These are phyloP conservation scores for Candida patagonica DNA, from an alignment of 805 yeast species.

Conservation along the genomic window DNA sequence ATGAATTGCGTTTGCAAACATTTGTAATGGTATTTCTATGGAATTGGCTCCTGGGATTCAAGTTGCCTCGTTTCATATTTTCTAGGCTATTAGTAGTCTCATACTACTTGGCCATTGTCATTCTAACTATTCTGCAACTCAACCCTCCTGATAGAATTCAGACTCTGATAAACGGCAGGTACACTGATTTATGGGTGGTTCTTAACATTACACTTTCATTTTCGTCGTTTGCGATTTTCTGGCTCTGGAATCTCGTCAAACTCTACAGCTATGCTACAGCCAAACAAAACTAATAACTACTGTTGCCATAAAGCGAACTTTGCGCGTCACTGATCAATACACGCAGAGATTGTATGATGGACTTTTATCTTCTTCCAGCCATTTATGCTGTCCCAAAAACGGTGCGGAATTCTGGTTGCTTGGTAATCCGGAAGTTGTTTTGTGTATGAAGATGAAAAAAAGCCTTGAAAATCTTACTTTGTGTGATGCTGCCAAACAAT, in stretches of 20 bases:
- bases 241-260: constrained; percentile 72
- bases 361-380: constrained; percentile 25
- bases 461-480: too few species aligned
- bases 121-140: constrained; percentile 44
- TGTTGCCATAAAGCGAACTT: constrained; percentile 28
- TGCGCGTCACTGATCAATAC: not conserved
- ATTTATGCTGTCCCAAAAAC: constrained; percentile 19
- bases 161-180: constrained; percentile 23
- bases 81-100: constrained; percentile 36
- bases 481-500: too few species aligned
- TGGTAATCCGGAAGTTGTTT: constrained; percentile 20
- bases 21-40: constrained; percentile 49
- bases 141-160: constrained; percentile 29
- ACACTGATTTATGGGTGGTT: constrained; percentile 83
- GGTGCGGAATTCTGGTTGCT: constrained; percentile 11
- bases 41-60: constrained; percentile 64
- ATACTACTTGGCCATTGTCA: constrained; percentile 43
- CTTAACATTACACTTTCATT: constrained; percentile 67
- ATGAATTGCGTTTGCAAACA: constrained; percentile 67
- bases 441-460: constrained; percentile 6
- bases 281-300: not conserved
- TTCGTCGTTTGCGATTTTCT: constrained; percentile 63
- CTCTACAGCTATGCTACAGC: constrained; percentile 21
- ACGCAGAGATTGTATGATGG: constrained; percentile 13
- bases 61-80: constrained; percentile 30